phyloP scores from a whole-genome alignment of 495 filamentous ascomycete genomes.

The Tuber aestivum region DNA sequence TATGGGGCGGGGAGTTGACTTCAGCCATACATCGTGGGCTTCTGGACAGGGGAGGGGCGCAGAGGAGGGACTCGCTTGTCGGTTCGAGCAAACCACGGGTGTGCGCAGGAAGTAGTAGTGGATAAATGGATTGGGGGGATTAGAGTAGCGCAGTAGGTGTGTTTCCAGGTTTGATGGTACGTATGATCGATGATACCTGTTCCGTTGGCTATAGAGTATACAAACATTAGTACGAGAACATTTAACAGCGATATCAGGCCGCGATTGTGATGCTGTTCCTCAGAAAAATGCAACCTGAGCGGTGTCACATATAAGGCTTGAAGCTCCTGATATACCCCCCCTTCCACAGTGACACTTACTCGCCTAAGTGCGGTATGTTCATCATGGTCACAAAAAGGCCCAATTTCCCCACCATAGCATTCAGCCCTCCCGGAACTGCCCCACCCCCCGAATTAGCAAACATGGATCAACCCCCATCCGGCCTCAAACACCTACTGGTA shows the following conservation, averaged over 20 bases:
- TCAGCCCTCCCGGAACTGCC: background rate
- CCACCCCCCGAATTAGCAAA: background rate
- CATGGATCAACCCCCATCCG: background rate
- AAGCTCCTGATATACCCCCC: background rate
- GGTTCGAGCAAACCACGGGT: conserved; percentile 1
- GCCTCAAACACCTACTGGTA: conserved; percentile 1
- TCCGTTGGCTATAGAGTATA: background rate
- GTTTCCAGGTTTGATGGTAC: background rate
- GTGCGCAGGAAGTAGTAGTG: background rate
- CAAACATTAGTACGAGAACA: background rate
- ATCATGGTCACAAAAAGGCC: background rate
- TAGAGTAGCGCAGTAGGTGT: background rate
- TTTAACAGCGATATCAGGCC: background rate
- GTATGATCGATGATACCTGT: background rate
- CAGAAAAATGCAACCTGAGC: background rate
- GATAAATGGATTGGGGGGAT: background rate
- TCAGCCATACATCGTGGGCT: background rate
- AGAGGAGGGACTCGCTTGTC: background rate
- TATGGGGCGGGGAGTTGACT: background rate
- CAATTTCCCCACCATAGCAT: background rate
- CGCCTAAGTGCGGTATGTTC: background rate
- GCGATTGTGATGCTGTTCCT: background rate
- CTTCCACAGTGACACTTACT: background rate
- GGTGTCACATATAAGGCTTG: background rate
- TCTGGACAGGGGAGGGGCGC: background rate